Evolutionary conservation across 495 filamentous ascomycete genomes (phyloP).

Genomic region (Talaromyces ruber): DNA sequence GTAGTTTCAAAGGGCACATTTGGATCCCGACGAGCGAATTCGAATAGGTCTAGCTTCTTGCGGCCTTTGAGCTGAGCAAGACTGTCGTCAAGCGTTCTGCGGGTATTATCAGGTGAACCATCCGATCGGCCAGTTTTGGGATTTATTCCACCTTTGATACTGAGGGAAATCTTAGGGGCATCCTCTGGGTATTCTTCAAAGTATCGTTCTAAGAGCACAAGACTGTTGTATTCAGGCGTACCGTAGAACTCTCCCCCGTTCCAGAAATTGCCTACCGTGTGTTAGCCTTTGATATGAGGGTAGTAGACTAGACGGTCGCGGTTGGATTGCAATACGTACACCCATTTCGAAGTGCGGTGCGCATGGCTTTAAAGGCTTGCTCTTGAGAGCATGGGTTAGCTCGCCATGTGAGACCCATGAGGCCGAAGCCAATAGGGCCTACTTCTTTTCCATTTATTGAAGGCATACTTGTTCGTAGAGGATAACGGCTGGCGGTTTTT

Average conservation of each 20-base stretch:
- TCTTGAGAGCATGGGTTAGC: slow-evolving; percentile 37
- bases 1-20: slow-evolving; percentile 38
- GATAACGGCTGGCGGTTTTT: background rate
- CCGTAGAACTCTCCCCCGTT: slow-evolving; percentile 60
- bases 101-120: slow-evolving; percentile 41
- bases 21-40: slow-evolving; percentile 55
- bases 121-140: slow-evolving; percentile 22
- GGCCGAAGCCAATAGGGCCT: slow-evolving; percentile 47
- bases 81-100: slow-evolving; percentile 47
- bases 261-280: slow-evolving; percentile 45
- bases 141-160: slow-evolving; percentile 33
- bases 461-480: slow-evolving; percentile 16
- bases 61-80: slow-evolving; percentile 31
- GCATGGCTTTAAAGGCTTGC: slow-evolving; percentile 52
- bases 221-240: slow-evolving; percentile 45
- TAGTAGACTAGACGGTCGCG: background rate
- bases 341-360: slow-evolving; percentile 43
- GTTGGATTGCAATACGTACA: background rate
- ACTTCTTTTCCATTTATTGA: slow-evolving; percentile 40
- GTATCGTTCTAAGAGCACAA: slow-evolving; percentile 36
- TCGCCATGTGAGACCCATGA: slow-evolving; percentile 63
- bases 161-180: slow-evolving; percentile 30
- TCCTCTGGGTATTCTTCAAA: slow-evolving; percentile 40
- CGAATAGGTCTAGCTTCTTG: slow-evolving; percentile 63
- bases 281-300: slow-evolving; percentile 10